These are phyloP conservation scores for Linnemannia elongata DNA, from an alignment of 192 early-diverging fungal genomes.

Conservation along the genomic window DNA sequence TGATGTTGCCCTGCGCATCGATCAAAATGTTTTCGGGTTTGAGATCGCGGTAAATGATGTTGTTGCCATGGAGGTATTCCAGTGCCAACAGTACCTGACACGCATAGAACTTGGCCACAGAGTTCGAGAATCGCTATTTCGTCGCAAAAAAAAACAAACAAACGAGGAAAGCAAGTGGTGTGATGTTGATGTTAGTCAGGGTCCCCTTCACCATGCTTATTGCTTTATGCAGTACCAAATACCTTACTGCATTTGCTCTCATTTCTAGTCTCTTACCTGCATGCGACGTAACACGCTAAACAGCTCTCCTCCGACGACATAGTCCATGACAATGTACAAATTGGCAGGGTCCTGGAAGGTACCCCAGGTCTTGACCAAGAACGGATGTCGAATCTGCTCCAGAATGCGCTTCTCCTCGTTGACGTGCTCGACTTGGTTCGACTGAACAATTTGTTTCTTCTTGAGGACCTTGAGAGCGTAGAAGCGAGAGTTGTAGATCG, in stretches of 20 bases:
- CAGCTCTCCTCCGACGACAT: slow-evolving; percentile 94
- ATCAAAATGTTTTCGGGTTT: slow-evolving; percentile 87
- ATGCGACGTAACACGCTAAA: slow-evolving; percentile 81
- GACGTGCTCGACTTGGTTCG: slow-evolving; percentile 97
- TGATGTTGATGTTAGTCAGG: not conserved
- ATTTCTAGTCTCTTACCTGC: slow-evolving; percentile 69
- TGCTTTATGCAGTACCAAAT: not conserved
- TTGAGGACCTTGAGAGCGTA: slow-evolving; percentile 97
- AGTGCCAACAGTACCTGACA: slow-evolving; percentile 81
- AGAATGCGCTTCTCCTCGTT: slow-evolving; percentile 96
- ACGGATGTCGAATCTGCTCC: slow-evolving; percentile 88
- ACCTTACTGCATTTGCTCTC: not conserved
- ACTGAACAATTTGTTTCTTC: slow-evolving; percentile 92
- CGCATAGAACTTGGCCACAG: slow-evolving; percentile 81
- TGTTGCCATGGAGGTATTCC: slow-evolving; percentile 84
- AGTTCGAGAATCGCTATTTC: slow-evolving; percentile 74
- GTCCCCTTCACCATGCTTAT: not conserved
- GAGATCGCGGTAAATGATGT: slow-evolving; percentile 85
- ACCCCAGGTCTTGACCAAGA: slow-evolving; percentile 92
- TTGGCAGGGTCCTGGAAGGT: slow-evolving; percentile 93
- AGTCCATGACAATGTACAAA: slow-evolving; percentile 96
- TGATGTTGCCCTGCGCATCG: slow-evolving; percentile 83
- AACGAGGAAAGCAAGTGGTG: not conserved
- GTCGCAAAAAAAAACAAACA: not conserved
- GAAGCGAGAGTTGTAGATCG: slow-evolving; percentile 81